Evolutionary conservation across 2,329 filamentous ascomycete species (phyloP), one percentile per base, ranked within the genome.

Genomic region (Fusarium heterosporum): DNA sequence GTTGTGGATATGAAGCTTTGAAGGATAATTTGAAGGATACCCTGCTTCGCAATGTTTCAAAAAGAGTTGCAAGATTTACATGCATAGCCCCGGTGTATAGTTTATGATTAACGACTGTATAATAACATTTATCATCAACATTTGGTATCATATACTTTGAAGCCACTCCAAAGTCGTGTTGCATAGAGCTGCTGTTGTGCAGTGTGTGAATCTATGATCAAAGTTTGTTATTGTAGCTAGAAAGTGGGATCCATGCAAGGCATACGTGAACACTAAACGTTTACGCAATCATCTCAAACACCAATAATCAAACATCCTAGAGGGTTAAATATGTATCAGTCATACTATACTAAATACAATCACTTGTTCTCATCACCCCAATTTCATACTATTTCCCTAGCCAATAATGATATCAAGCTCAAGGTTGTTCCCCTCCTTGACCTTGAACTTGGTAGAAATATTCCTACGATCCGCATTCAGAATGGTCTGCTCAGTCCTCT

Each of bases 361-460:
- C 8, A 39, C 1, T 8, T 16, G 8, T 13, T 39, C 7, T 8
- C 14, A 2, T 25, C 13, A 17, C 2, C 4, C 2, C 9, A 1
- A 14, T 6, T 5, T n/a, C 6, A 22, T 5, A 4, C 2, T 1
- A 4, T 16, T 4, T n/a, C 6, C 6, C 9, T 41, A 66, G 3
- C 58, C 64, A 46, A 62, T 68, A 13, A 62, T 51, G 2, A 70
- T 68, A 17, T 70, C 52, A 19, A 70, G 63, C 39, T 70, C 68
- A 8, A 70, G 68, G n/a, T 66, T 63, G 14, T 70, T 32, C 0
- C 68, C 68, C 22, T 64, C 56, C 2, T 47, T 28, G 12, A 61
- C 64, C 25, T 53, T 53, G 43, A 68, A 70, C 10, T 68, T 47
- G 0, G 68, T 58, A 5, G 51, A 32, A 16, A 70, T 69, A 5